phyloP scores from a whole-genome alignment of 78 protist genomes.

The Emiliania huxleyi region DNA sequence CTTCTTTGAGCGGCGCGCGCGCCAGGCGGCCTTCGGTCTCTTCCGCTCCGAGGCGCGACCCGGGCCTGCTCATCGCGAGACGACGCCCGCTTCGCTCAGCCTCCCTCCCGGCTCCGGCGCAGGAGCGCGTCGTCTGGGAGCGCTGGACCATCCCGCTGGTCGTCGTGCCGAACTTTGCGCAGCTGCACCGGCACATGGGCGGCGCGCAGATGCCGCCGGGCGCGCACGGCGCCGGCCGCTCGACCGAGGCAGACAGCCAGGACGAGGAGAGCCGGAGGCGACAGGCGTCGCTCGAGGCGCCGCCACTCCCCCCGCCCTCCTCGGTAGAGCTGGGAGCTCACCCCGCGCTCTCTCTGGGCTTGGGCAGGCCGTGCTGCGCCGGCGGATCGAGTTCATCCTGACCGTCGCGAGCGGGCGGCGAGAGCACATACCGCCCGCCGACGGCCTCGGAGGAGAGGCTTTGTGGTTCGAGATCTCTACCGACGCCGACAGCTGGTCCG shows the following conservation, averaged over 20 bases:
- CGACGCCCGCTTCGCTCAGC: too few relatives aligned
- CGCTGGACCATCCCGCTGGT: neutral
- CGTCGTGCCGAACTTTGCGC: neutral
- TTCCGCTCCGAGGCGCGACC: neutral
- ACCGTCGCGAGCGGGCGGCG: neutral
- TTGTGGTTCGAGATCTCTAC: neutral
- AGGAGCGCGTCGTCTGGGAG: conserved; percentile 6
- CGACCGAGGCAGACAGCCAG: neutral
- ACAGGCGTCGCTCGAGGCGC: neutral
- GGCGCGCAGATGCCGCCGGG: neutral
- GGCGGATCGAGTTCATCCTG: neutral
- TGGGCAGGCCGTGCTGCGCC: too few relatives aligned
- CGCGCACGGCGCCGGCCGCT: neutral
- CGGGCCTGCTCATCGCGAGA: too few relatives aligned
- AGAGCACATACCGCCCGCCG: neutral
- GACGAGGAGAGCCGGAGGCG: neutral
- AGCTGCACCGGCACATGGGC: neutral
- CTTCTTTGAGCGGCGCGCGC: neutral
- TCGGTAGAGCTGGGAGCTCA: too few relatives aligned
- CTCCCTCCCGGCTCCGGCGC: too few relatives aligned
- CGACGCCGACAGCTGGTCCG: neutral
- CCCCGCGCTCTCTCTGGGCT: too few relatives aligned
- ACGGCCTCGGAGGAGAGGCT: neutral
- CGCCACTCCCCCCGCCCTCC: too few relatives aligned
- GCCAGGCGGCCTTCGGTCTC: neutral